Percentiles rank a stretch among this genome's conserved stretches.
phyloP scores from a whole-genome alignment of 2,329 filamentous ascomycete species.

The Bipolaris sorokiniana region DNA sequence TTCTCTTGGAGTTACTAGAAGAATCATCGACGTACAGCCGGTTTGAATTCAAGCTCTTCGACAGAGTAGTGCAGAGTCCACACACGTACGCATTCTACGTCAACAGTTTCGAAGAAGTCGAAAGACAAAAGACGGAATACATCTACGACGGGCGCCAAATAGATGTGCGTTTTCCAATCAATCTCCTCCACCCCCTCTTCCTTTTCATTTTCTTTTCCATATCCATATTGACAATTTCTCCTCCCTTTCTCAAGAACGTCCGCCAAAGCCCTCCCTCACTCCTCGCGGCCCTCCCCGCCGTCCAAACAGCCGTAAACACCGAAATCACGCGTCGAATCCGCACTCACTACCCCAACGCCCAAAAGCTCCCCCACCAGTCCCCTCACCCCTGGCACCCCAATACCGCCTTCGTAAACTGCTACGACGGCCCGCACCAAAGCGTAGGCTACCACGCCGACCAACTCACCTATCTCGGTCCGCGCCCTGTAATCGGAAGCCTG shows the following conservation, averaged over 20 bases:
- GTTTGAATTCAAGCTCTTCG: slow-evolving; percentile 83
- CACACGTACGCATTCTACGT: slow-evolving; percentile 88
- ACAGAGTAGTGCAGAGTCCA: slow-evolving; percentile 81
- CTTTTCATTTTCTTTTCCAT: too few species aligned
- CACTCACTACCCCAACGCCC: slow-evolving; percentile 68
- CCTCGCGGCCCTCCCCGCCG: slow-evolving; percentile 68
- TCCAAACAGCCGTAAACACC: slow-evolving; percentile 76
- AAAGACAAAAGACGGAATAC: slow-evolving; percentile 77
- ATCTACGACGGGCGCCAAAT: slow-evolving; percentile 78
- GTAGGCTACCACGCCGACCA: slow-evolving; percentile 95
- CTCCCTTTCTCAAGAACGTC: slow-evolving; percentile 63
- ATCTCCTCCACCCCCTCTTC: too few species aligned
- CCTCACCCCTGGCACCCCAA: slow-evolving; percentile 79
- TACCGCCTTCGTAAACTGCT: slow-evolving; percentile 93
- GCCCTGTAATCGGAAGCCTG: slow-evolving; percentile 85
- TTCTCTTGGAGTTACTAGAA: slow-evolving; percentile 76
- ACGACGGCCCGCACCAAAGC: slow-evolving; percentile 77
- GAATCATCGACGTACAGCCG: slow-evolving; percentile 75
- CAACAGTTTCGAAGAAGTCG: slow-evolving; percentile 71
- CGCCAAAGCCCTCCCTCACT: slow-evolving; percentile 78
- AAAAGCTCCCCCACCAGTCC: slow-evolving; percentile 80
- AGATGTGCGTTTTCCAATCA: too few species aligned
- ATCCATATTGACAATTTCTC: not conserved
- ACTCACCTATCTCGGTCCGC: slow-evolving; percentile 88
- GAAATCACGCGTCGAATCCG: slow-evolving; percentile 76